Evolutionary conservation across 768 basidiomycete species (phyloP), one percentile per base, ranked within the genome.

Genomic region (Pholiota conissans): DNA sequence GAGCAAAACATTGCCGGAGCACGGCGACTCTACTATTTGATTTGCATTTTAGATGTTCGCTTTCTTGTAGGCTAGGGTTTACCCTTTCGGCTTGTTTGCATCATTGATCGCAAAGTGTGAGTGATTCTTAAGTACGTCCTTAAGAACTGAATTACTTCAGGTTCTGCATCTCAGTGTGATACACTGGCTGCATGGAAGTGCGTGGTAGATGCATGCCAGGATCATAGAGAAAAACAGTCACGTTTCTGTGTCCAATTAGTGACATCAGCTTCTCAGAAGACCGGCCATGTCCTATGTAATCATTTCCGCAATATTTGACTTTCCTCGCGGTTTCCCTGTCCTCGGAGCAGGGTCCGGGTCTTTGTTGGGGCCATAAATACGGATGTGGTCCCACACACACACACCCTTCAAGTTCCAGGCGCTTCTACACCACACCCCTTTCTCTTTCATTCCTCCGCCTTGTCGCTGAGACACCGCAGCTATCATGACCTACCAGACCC

Each of bases 401-500:
- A 32, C 30, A n/a, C 30, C 30, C 30, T 32, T 32, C 30, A 32
- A 32, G 30, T 61, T 53, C 52, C 48, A 35, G 42, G 49, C 52
- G 54, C 50, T 29, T 52, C 58, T 42, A 26, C 51, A 40, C 40
- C 22, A n/a, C n/a, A n/a, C 45, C 8, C 49, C 13, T 52, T 22
- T 29, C 22, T 55, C 35, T 28, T 35, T 22, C n/a, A 5, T 55
- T 53, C 37, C 14, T 18, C 47, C 28, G 46, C 22, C 26, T 60
- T 58, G 57, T 55, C 52, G 29, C 49, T 34, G 22, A 20, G 3
- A 16, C 39, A 22, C 18, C 52, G n/a, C 39, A 10, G 20, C 55
- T 52, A 53, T 37, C 56, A 62, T 63, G 61, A 35, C 57, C 29
- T 64, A 55, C 57, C 63, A 67, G 52, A 59, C 64, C 46, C 66